These are phyloP conservation scores for Neonectria magnoliae DNA, from an alignment of 2,329 filamentous ascomycete species.

Conservation along the genomic window DNA sequence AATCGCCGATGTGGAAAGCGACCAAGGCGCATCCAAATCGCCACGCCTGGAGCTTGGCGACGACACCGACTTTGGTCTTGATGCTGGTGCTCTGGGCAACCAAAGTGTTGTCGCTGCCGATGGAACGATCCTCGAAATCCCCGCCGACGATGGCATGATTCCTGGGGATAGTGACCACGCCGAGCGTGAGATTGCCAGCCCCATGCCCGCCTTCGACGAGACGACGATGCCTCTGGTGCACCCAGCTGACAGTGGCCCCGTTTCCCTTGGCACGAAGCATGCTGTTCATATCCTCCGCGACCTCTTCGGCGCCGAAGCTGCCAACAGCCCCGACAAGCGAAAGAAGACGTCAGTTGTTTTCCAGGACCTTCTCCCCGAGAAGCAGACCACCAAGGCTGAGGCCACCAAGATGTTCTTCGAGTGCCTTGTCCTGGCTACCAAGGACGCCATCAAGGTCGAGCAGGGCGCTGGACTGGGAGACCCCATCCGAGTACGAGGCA, in stretches of 20 bases:
- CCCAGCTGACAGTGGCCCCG: conserved; percentile 83
- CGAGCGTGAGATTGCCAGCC: conserved; percentile 55
- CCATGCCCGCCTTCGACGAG: conserved; percentile 77
- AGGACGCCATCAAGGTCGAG: conserved; percentile 97
- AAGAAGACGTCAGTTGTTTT: conserved; percentile 84
- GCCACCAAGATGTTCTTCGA: conserved; percentile 99
- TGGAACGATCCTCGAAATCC: conserved; percentile 72
- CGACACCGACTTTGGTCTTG: conserved; percentile 65
- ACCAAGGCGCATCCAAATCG: conserved; percentile 72
- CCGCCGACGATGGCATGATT: conserved; percentile 64
- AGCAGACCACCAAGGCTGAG: conserved; percentile 82
- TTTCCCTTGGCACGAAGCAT: conserved; percentile 92
- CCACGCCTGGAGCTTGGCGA: conserved; percentile 75
- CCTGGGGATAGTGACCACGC: conserved; percentile 58
- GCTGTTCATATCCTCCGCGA: conserved; percentile 95
- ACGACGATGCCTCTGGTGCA: conserved; percentile 80
- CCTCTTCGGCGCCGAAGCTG: conserved; percentile 79
- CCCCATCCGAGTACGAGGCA: conserved; percentile 84
- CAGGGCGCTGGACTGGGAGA: conserved; percentile 82
- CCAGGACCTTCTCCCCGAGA: conserved; percentile 88
- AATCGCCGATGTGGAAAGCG: conserved; percentile 79
- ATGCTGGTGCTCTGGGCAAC: conserved; percentile 60
- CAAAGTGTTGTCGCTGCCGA: conserved; percentile 66
- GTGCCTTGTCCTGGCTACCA: conserved; percentile 92
- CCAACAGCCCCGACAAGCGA: conserved; percentile 74